phyloP scores from a whole-genome alignment of 768 basidiomycete genomes.

The Suillus bovinus region DNA sequence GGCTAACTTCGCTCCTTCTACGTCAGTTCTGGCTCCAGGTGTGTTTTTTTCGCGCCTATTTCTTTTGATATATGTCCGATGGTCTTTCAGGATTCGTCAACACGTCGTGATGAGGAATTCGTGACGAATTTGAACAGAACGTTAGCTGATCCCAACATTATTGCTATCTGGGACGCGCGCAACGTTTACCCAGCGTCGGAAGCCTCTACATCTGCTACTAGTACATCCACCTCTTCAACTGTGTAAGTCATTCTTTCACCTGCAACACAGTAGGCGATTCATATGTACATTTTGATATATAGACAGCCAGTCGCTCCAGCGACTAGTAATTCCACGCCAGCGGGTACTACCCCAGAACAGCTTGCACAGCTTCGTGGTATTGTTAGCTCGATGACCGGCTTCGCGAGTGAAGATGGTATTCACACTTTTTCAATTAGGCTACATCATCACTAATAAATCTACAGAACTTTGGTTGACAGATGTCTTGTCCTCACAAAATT shows the following conservation, averaged over 20 bases:
- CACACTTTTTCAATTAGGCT: background rate
- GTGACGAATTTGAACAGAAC: slow-evolving; percentile 69
- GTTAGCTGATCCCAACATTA: slow-evolving; percentile 64
- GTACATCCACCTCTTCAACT: slow-evolving; percentile 31
- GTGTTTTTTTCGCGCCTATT: slow-evolving; percentile 12
- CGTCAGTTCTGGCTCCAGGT: slow-evolving; percentile 88
- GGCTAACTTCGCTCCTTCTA: slow-evolving; percentile 7
- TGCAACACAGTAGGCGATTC: background rate
- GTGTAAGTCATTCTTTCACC: slow-evolving; percentile 18
- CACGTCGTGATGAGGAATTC: slow-evolving; percentile 71
- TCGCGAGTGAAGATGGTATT: slow-evolving; percentile 19
- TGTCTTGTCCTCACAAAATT: slow-evolving; percentile 71
- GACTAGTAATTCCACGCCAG: slow-evolving; percentile 7
- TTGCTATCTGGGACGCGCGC: slow-evolving; percentile 56
- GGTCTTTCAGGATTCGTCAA: slow-evolving; percentile 58
- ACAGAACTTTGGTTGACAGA: slow-evolving; percentile 64
- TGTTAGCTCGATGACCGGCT: slow-evolving; percentile 45
- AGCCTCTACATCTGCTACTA: slow-evolving; percentile 38
- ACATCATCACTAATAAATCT: slow-evolving; percentile 9
- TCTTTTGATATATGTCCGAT: slow-evolving; percentile 5
- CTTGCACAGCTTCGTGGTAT: slow-evolving; percentile 61
- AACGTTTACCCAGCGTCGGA: slow-evolving; percentile 44
- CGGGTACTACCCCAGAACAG: slow-evolving; percentile 56
- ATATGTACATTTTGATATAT: background rate
- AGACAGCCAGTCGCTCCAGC: background rate